A percentile compares a stretch with the other conserved stretches of the same genome.
Conservation (phyloP, 2,329 filamentous ascomycete genomes). For the Penicillium sp. region DNA sequence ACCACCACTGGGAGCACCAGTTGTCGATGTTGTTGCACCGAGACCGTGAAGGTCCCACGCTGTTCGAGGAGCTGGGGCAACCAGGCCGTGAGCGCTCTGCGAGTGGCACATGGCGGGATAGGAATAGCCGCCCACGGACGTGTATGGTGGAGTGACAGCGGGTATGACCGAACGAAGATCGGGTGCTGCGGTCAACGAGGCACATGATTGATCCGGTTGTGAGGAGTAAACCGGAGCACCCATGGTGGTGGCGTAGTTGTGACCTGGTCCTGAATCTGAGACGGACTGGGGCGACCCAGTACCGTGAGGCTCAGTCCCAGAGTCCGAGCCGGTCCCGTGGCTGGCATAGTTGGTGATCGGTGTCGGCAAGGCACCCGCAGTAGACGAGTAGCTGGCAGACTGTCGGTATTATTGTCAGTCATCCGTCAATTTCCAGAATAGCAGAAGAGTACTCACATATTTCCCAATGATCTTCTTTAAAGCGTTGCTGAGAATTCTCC, state of each 20-base stretch:
- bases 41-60: constrained; percentile 39
- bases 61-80: constrained; percentile 29
- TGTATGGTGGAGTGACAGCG: constrained; percentile 29
- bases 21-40: constrained; percentile 24
- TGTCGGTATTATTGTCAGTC: constrained; percentile 31
- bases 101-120: constrained; percentile 32
- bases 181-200: constrained; percentile 29
- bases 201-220: constrained; percentile 29
- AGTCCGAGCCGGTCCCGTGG: constrained; percentile 43
- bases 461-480: constrained; percentile 98
- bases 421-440: background rate
- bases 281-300: constrained; percentile 47
- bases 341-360: constrained; percentile 37
- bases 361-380: constrained; percentile 45
- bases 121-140: constrained; percentile 27
- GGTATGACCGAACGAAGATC: constrained; percentile 38
- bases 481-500: constrained; percentile 80
- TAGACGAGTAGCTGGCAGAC: constrained; percentile 65
- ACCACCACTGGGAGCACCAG: constrained; percentile 22
- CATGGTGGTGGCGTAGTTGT: constrained; percentile 41
- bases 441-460: constrained; percentile 58
- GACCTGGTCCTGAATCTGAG: constrained; percentile 42
- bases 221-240: constrained; percentile 44
- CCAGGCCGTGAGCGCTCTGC: constrained; percentile 24
- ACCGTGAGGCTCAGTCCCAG: constrained; percentile 45